Evolutionary conservation across 441 rosid genomes (phyloP).

Genomic region (Eugenia klotzschiana): DNA sequence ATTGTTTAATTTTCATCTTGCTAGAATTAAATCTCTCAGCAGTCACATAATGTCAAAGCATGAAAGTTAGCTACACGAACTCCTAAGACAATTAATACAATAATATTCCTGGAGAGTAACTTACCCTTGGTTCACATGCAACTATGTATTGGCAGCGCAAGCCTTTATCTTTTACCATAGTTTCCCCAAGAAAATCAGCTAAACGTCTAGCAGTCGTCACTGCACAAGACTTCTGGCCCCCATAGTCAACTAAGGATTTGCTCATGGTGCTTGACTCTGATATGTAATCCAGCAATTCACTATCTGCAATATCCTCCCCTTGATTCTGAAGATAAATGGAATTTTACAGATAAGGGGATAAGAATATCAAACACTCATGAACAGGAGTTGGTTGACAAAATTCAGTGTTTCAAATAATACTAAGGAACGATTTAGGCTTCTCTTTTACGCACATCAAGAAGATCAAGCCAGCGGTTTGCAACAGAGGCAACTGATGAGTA

Average conservation of each 20-base stretch:
- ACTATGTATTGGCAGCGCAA: conserved; percentile 95
- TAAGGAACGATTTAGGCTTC: not conserved
- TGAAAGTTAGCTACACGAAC: not conserved
- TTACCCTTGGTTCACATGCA: conserved; percentile 91
- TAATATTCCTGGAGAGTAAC: not conserved
- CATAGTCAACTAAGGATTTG: conserved; percentile 91
- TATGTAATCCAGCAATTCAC: conserved; percentile 91
- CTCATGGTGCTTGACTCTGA: conserved; percentile 99
- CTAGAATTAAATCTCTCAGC: not conserved
- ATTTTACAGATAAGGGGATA: conserved; percentile 1
- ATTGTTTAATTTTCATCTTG: not conserved
- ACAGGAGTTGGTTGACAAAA: not conserved
- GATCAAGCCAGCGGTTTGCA: conserved; percentile 97
- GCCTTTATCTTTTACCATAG: conserved; percentile 98
- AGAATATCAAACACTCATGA: not conserved
- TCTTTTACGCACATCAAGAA: conserved; percentile 64
- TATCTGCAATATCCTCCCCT: conserved; percentile 84
- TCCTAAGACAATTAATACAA: not conserved
- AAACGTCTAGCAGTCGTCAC: conserved; percentile 97
- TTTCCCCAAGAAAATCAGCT: conserved; percentile 85
- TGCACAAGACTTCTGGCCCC: conserved; percentile 94
- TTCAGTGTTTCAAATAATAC: not conserved
- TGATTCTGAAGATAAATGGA: conserved; percentile 47
- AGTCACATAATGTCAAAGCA: not conserved
- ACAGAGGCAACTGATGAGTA: conserved; percentile 91